phyloP scores from a whole-genome alignment of 108 stramenopile genomes.

The Cyclotella baltica region DNA sequence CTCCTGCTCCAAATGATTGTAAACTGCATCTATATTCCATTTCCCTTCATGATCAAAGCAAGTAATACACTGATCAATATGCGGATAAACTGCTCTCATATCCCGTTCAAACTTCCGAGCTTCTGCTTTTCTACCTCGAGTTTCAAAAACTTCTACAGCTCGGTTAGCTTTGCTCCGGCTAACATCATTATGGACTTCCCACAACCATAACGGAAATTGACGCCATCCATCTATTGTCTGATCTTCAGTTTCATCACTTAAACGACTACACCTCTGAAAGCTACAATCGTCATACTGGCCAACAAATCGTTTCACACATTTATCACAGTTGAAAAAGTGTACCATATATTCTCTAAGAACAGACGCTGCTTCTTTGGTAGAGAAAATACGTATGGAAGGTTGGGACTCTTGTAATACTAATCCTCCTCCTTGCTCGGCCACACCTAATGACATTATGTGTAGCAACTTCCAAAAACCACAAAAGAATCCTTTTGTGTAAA shows the following conservation, averaged over 20 bases:
- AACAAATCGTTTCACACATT: constrained; percentile 30
- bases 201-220: constrained; percentile 54
- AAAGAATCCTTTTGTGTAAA: constrained; percentile 23
- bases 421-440: constrained; percentile 56
- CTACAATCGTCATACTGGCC: constrained; percentile 39
- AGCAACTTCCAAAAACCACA: constrained; percentile 65
- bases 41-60: constrained; percentile 35
- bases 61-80: constrained; percentile 30
- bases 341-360: constrained; percentile 52
- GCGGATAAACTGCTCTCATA: constrained; percentile 47
- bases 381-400: constrained; percentile 40
- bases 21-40: constrained; percentile 54
- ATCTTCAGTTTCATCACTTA: constrained; percentile 20
- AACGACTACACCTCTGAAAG: constrained; percentile 33
- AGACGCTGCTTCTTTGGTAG: constrained; percentile 27
- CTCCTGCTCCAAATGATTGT: constrained; percentile 38
- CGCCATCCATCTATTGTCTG: constrained; percentile 32
- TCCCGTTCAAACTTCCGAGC: constrained; percentile 26
- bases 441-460: constrained; percentile 54
- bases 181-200: constrained; percentile 58
- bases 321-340: constrained; percentile 41
- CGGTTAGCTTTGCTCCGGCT: constrained; percentile 28
- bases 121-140: constrained; percentile 14
- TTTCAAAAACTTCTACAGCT: constrained; percentile 19
- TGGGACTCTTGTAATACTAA: constrained; percentile 39